phyloP scores from a whole-genome alignment of 495 filamentous ascomycete species.

The Tuber melanosporum region DNA sequence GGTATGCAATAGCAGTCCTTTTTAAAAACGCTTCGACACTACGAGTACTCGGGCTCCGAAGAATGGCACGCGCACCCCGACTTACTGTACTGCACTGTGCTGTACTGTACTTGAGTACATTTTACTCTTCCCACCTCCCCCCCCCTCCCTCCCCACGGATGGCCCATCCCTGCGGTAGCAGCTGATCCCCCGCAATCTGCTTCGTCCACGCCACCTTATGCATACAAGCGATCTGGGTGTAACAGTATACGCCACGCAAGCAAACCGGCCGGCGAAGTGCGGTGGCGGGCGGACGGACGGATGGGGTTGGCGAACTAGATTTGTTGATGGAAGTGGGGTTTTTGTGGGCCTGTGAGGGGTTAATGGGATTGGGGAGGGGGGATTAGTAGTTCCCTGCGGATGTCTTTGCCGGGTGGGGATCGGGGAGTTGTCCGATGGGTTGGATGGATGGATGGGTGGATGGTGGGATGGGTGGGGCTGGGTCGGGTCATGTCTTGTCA shows the following conservation, averaged over 20 bases:
- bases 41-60: too few relatives aligned
- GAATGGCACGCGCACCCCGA: not conserved
- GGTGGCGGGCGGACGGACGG: not conserved
- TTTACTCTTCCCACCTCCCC: not conserved
- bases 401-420: not conserved
- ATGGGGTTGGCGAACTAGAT: conserved; percentile 1
- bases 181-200: not conserved
- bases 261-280: not conserved
- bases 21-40: too few relatives aligned
- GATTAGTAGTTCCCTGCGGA: not conserved
- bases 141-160: not conserved
- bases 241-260: not conserved
- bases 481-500: not conserved
- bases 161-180: not conserved
- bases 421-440: not conserved
- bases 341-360: not conserved
- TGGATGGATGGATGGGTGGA: not conserved
- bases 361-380: not conserved
- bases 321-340: not conserved
- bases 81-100: not conserved
- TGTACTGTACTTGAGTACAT: not conserved
- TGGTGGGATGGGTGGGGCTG: not conserved
- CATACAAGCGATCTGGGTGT: not conserved
- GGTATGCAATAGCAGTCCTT: too few relatives aligned
- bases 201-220: not conserved